Base-by-base conservation (phyloP, 225 moss, liverwort and hornwort species). In the Physcomitrellopsis africana region DNA sequence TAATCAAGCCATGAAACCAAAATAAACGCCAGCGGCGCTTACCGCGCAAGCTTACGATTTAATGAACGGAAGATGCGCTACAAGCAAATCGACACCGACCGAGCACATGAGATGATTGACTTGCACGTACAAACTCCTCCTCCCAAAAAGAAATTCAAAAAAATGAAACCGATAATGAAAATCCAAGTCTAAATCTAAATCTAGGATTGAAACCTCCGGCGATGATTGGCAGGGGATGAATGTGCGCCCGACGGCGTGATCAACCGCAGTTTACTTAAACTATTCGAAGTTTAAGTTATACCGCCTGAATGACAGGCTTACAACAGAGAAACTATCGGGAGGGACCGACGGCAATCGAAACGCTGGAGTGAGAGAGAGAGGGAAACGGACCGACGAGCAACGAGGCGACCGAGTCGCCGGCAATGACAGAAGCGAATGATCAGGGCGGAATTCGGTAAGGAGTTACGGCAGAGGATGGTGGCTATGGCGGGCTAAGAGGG, bases 401-500 rank as follows among this genome's bases (percentile, higher is more conserved):
- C 32, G 32, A 37, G 32, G 32, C 32, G 83, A 83, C 83, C 83
- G 49, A 72, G 83, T 83, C 79, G 19, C 65, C 22, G 75, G 75
- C 70, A 67, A 82, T 79, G 49, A 78, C 61, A 75, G 41, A 19
- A 54, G 66, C 67, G 67, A 83, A 79, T 37, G 32, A 71, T 71
- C 75, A 55, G 55, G 55, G 67, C 75, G 72, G 49, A 79, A 83
- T 83, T 79, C 72, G 67, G 60, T 78, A 78, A 4, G 32, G 32
- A 37, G 32, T 37, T 37, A 7, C 32, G 32, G 32, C 32, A 37
- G 32, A 37, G 32, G 76, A 49, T 9, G 19, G 12, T 72, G 77
- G 84, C 80, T 80, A 84, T 80, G 84, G 84, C 80, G 73, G 73
- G 77, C 76, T 63, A 42, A 37, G 56, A 72, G 61, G 79, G 64